Evolutionary conservation across 148 eudicot genomes (phyloP).

Genomic region (Linanthus parryae): DNA sequence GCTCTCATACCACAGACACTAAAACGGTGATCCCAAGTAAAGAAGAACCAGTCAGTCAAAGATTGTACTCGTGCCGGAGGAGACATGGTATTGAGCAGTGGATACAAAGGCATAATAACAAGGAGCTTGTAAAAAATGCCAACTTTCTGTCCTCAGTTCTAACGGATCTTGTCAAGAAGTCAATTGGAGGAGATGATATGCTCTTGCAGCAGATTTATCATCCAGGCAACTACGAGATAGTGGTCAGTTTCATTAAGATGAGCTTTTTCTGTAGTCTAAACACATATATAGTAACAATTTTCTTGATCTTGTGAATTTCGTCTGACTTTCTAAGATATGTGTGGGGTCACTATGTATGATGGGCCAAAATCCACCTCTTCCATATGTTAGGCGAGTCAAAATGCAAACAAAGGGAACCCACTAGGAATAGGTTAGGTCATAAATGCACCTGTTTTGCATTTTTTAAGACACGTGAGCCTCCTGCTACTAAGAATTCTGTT

Average conservation of each 20-base stretch:
- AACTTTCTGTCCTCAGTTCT: neutral
- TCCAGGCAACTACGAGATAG: slow-evolving; percentile 7
- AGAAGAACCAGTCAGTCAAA: slow-evolving; percentile 3
- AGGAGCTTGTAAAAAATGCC: slow-evolving; percentile 1
- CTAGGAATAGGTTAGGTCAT: no score
- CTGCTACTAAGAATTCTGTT: no score
- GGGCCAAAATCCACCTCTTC: no score
- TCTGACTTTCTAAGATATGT: neutral
- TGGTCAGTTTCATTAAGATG: neutral
- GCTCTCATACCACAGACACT: neutral
- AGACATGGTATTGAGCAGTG: slow-evolving; percentile 2
- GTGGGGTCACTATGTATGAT: no score
- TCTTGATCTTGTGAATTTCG: neutral
- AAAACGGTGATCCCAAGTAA: neutral
- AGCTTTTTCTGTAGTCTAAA: neutral
- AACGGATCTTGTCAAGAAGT: slow-evolving; percentile 7
- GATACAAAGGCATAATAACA: neutral
- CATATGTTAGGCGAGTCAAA: no score
- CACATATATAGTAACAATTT: neutral
- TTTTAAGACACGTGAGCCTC: no score
- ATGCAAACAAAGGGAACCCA: no score
- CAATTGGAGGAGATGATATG: slow-evolving; percentile 4
- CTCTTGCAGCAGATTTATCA: slow-evolving; percentile 1
- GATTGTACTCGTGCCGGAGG: neutral
- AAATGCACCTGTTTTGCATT: no score